These are phyloP conservation scores for Rugonectria rugulosa DNA, from an alignment of 2,329 filamentous ascomycete genomes.

Conservation along the genomic window DNA sequence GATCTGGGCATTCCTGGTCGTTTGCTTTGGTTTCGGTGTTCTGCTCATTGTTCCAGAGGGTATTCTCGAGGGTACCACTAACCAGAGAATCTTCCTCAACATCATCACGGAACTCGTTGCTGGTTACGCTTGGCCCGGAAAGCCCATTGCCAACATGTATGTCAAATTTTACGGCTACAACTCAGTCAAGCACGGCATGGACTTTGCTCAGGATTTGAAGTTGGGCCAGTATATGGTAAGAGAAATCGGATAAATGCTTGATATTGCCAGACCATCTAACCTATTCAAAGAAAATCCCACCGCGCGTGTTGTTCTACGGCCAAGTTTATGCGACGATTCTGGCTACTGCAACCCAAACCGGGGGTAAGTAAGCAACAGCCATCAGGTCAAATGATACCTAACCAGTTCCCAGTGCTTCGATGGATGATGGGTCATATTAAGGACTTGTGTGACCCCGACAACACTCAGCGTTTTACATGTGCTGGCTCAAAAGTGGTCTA, in stretches of 20 bases:
- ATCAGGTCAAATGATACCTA: not conserved
- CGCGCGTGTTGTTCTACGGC: slow-evolving; percentile 12
- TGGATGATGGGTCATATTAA: slow-evolving; percentile 19
- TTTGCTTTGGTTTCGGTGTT: slow-evolving; percentile 15
- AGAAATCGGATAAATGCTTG: not conserved
- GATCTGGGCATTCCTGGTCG: slow-evolving; percentile 16
- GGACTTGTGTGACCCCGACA: slow-evolving; percentile 10
- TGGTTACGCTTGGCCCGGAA: slow-evolving; percentile 19
- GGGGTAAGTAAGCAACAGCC: not conserved
- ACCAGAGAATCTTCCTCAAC: slow-evolving; percentile 22
- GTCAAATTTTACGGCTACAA: slow-evolving; percentile 22
- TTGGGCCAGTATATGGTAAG: slow-evolving; percentile 20
- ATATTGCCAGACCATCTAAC: no score
- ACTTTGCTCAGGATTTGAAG: slow-evolving; percentile 20
- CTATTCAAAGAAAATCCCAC: slow-evolving; percentile 22
- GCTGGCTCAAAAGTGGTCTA: slow-evolving; percentile 16
- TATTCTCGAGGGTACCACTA: slow-evolving; percentile 17
- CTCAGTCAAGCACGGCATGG: slow-evolving; percentile 21
- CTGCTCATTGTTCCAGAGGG: slow-evolving; percentile 15
- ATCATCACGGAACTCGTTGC: slow-evolving; percentile 16
- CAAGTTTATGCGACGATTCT: slow-evolving; percentile 13
- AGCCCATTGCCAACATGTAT: slow-evolving; percentile 21
- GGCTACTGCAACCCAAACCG: slow-evolving; percentile 13
- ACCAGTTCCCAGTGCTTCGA: slow-evolving; percentile 7
- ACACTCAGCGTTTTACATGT: slow-evolving; percentile 16